Conservation (phyloP, 768 basidiomycete genomes). For the Mycena epipterygia region DNA sequence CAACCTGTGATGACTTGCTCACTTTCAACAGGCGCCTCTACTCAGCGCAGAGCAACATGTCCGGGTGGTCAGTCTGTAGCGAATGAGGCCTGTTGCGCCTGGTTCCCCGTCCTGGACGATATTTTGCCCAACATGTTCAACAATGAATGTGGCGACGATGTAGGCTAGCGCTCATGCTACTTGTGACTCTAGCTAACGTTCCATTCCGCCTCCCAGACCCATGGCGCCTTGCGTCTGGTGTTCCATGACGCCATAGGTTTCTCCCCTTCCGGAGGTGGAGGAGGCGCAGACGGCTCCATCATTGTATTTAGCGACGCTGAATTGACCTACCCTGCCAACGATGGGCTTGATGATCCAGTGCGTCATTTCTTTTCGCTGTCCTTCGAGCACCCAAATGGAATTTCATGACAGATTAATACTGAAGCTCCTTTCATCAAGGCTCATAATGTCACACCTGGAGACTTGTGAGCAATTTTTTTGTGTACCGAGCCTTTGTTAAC, state of each 20-base stretch:
- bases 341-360: conserved; percentile 44
- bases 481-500: neutral
- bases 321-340: conserved; percentile 44
- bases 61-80: conserved; percentile 46
- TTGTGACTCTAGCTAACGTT: too few relatives aligned
- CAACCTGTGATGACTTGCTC: neutral
- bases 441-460: conserved; percentile 43
- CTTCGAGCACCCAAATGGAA: neutral
- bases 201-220: conserved; percentile 21
- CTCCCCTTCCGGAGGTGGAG: conserved; percentile 28
- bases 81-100: conserved; percentile 47
- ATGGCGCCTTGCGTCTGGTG: conserved; percentile 20
- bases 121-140: conserved; percentile 45
- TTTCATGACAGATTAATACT: conserved; percentile 25
- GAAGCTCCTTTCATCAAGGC: conserved; percentile 40
- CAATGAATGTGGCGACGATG: conserved; percentile 48
- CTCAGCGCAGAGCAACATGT: conserved; percentile 35
- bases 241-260: conserved; percentile 41
- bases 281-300: conserved; percentile 49
- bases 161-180: conserved; percentile 34
- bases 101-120: conserved; percentile 47
- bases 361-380: neutral
- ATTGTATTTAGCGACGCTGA: conserved; percentile 47
- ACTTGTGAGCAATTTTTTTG: conserved; percentile 40
- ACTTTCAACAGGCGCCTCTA: conserved; percentile 14